phyloP scores from a whole-genome alignment of 2,329 filamentous ascomycete genomes.

The Colletotrichum sp. region DNA sequence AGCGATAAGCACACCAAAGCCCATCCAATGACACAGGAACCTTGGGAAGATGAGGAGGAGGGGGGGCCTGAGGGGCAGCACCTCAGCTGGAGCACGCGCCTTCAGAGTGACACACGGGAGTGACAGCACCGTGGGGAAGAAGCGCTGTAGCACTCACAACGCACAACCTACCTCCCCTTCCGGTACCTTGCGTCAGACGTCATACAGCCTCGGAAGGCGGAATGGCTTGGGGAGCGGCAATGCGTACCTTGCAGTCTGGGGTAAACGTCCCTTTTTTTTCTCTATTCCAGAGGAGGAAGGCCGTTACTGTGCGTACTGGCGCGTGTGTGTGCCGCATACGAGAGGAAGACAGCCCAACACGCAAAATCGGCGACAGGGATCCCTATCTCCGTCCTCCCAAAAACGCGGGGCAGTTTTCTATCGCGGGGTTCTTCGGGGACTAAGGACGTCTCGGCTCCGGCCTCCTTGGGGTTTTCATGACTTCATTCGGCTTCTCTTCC shows the following conservation, averaged over 20 bases:
- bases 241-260: background rate
- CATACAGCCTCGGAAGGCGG: background rate
- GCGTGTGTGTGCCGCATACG: background rate
- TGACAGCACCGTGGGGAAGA: background rate
- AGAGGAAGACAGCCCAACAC: background rate
- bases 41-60: background rate
- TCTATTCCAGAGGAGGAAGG: background rate
- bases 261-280: background rate
- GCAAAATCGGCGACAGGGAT: background rate
- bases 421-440: slow-evolving; percentile 4
- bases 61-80: background rate
- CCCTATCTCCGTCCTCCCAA: background rate
- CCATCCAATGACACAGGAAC: background rate
- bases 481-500: background rate
- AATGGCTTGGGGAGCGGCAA: background rate
- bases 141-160: background rate
- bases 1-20: background rate
- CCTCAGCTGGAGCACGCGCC: background rate
- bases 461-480: background rate
- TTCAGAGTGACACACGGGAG: background rate
- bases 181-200: background rate
- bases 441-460: background rate
- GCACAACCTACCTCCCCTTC: background rate
- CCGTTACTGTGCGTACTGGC: background rate
- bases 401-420: slow-evolving; percentile 4